These are phyloP conservation scores for Saraca asoca DNA, from an alignment of 331 rosid genomes.

Conservation along the genomic window DNA sequence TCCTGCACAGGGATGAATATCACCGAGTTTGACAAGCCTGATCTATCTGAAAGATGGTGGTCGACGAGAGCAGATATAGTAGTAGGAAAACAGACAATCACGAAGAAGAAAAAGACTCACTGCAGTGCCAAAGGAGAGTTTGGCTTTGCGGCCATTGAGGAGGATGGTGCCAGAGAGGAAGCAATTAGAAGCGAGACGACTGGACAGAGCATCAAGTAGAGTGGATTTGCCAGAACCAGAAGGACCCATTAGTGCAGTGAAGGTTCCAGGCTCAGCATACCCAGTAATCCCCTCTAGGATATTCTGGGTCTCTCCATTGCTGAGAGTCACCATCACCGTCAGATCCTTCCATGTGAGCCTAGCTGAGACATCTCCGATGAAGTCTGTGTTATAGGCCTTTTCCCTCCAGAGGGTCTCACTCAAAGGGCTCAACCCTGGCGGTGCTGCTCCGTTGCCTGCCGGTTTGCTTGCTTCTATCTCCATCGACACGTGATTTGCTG, in stretches of 20 bases:
- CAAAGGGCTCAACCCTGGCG: slow-evolving; percentile 68
- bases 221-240: slow-evolving; percentile 98
- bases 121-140: slow-evolving; percentile 92
- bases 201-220: slow-evolving; percentile 89
- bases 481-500: slow-evolving; percentile 38
- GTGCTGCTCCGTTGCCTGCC: slow-evolving; percentile 44
- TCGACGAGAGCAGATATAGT: neutral
- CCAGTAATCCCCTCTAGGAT: slow-evolving; percentile 81
- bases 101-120: slow-evolving; percentile 45
- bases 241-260: slow-evolving; percentile 96
- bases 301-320: slow-evolving; percentile 81
- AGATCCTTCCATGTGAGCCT: slow-evolving; percentile 97
- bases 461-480: slow-evolving; percentile 78
- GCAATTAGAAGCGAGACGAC: slow-evolving; percentile 88
- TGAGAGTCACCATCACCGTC: slow-evolving; percentile 80
- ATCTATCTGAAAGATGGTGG: too few relatives aligned
- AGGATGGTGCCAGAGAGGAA: slow-evolving; percentile 81
- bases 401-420: slow-evolving; percentile 98
- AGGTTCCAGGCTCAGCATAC: slow-evolving; percentile 89
- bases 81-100: too few relatives aligned
- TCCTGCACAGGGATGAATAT: too few relatives aligned
- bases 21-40: too few relatives aligned
- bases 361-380: slow-evolving; percentile 85
- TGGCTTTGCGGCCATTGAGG: slow-evolving; percentile 88
- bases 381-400: slow-evolving; percentile 45